Conservation (phyloP, 768 basidiomycete species). For the Lentinus tigrinus region DNA sequence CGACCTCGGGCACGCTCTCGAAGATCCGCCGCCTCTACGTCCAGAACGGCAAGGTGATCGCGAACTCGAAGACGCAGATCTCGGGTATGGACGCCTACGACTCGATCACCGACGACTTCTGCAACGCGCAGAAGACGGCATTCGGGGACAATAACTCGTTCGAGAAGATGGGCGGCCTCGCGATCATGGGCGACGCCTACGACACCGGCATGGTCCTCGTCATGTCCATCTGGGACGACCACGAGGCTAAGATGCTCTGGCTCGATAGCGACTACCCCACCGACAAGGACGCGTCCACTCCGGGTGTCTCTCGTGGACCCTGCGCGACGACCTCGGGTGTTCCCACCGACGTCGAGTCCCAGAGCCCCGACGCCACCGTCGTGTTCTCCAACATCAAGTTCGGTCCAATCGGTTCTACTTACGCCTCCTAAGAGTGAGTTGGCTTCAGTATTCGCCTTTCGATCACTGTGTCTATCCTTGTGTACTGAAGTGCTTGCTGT, state of each 20-base stretch:
- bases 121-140: conserved; percentile 42
- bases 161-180: conserved; percentile 40
- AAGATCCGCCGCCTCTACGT: conserved; percentile 58
- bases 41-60: conserved; percentile 50
- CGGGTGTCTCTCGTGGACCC: conserved; percentile 49
- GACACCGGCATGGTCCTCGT: conserved; percentile 46
- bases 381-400: conserved; percentile 54
- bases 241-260: conserved; percentile 36
- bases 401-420: conserved; percentile 49
- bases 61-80: conserved; percentile 47
- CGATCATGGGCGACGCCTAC: conserved; percentile 32
- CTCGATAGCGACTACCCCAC: conserved; percentile 26
- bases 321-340: conserved; percentile 47
- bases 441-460: too few species aligned
- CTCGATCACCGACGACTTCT: conserved; percentile 50
- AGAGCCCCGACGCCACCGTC: conserved; percentile 40
- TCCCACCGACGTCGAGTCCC: conserved; percentile 42
- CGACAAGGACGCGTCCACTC: conserved; percentile 22
- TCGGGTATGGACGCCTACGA: conserved; percentile 38
- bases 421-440: too few species aligned
- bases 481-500: too few species aligned
- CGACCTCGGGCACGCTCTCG: conserved; percentile 43
- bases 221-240: conserved; percentile 53
- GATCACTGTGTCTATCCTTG: too few species aligned
- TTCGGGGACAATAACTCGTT: conserved; percentile 46